These are phyloP conservation scores for Lipomyces orientalis DNA, from an alignment of 805 yeast genomes.

Conservation along the genomic window DNA sequence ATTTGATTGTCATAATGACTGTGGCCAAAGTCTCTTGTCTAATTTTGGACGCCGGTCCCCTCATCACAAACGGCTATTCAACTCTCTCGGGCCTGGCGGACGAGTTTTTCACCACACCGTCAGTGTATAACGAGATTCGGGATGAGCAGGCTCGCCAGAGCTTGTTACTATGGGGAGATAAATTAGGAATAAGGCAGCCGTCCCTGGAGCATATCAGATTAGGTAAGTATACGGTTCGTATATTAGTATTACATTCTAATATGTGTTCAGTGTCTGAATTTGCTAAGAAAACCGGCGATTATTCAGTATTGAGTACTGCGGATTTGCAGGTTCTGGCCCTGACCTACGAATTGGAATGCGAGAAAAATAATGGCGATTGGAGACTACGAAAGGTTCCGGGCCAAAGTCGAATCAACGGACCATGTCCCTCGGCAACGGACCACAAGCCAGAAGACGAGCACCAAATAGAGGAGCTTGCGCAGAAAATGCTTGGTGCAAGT, in stretches of 20 bases:
- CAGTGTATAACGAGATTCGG: conserved; percentile 82
- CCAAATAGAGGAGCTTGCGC: conserved; percentile 5
- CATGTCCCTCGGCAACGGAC: conserved; percentile 3
- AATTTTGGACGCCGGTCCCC: conserved; percentile 93
- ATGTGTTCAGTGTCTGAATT: conserved; percentile 62
- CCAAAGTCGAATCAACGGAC: conserved; percentile 39
- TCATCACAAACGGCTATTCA: conserved; percentile 82
- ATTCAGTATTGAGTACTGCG: conserved; percentile 80
- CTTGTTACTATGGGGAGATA: conserved; percentile 79
- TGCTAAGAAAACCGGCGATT: conserved; percentile 91
- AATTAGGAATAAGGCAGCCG: conserved; percentile 75
- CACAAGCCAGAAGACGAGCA: neutral
- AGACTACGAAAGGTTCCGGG: conserved; percentile 78
- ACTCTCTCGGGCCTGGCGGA: conserved; percentile 72
- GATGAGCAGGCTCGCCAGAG: conserved; percentile 86
- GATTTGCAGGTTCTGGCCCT: conserved; percentile 93
- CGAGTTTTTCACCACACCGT: conserved; percentile 86
- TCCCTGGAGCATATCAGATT: conserved; percentile 61
- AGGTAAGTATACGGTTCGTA: conserved; percentile 17
- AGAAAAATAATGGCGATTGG: conserved; percentile 70
- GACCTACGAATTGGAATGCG: conserved; percentile 83
- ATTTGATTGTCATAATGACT: neutral
- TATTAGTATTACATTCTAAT: neutral
- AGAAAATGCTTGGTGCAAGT: conserved; percentile 19
- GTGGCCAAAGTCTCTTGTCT: conserved; percentile 44